phyloP scores from a whole-genome alignment of 257 asterid genomes.

The Schizonepeta tenuifolia region DNA sequence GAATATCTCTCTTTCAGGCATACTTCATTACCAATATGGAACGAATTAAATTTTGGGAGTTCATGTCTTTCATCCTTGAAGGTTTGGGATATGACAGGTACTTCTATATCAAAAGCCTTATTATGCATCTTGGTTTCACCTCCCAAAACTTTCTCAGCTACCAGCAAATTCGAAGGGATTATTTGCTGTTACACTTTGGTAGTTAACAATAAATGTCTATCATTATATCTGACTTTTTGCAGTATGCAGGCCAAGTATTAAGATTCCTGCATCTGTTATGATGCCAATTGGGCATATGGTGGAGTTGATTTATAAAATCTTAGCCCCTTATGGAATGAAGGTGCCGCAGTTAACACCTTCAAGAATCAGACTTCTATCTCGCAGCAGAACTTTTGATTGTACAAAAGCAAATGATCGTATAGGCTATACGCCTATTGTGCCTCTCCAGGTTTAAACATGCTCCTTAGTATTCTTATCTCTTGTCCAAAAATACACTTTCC shows the following conservation, averaged over 20 bases:
- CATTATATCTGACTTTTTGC: conserved; percentile 54
- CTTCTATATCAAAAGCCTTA: conserved; percentile 19
- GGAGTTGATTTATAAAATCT: conserved; percentile 63
- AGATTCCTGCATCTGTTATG: conserved; percentile 64
- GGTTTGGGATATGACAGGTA: conserved; percentile 83
- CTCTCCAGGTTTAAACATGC: conserved; percentile 60
- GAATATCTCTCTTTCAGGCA: conserved; percentile 55
- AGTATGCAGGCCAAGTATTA: conserved; percentile 77
- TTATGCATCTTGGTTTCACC: neutral
- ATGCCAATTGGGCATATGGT: conserved; percentile 81
- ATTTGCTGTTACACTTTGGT: conserved; percentile 6
- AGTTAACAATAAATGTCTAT: conserved; percentile 25
- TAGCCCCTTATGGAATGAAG: conserved; percentile 81
- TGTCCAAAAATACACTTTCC: neutral
- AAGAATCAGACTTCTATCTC: conserved; percentile 75
- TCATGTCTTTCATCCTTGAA: conserved; percentile 67
- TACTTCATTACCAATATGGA: conserved; percentile 77
- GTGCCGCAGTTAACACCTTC: conserved; percentile 91
- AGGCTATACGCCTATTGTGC: conserved; percentile 73
- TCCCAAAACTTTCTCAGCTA: neutral
- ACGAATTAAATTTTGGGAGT: conserved; percentile 75
- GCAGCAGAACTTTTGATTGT: conserved; percentile 69
- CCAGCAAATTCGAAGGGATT: conserved; percentile 9
- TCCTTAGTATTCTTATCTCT: conserved; percentile 25
- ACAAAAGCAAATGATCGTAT: conserved; percentile 70